Evolutionary conservation across 2,329 filamentous ascomycete genomes (phyloP), one percentile per base, ranked within the genome.

Genomic region (Trichoderma arundinaceum): DNA sequence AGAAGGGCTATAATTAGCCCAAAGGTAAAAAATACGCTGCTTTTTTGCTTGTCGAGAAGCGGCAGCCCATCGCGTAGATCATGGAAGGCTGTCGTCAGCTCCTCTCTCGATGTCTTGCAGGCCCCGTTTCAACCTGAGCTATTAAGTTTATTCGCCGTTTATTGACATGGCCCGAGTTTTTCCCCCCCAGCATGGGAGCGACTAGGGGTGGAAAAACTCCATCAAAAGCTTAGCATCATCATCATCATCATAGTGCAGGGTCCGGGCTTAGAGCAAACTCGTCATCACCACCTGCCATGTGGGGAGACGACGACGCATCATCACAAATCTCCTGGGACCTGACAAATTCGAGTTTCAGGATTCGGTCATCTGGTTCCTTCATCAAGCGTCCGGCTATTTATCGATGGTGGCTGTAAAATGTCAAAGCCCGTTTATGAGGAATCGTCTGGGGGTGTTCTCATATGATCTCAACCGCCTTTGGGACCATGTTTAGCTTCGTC

Each of bases 101-200:
- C 32, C 28, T 19, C 54, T 43, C 7, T 51, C 15, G 46, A 61
- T 51, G 58, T 51, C 51, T 38, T 61, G 58, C 57, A 60, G 44
- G 32, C n/a, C 41, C 56, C 28, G 43, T 48, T 32, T 8, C 2
- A 4, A 44, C 7, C 6, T 17, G 58, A 28, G 15, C 35, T 51
- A 61, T 33, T 61, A 61, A 61, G 58, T 44, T 61, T 61, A 59
- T 51, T 61, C 51, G 46, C 58, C 35, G 22, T 61, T 51, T 32
- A 51, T 22, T 32, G 44, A 61, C 35, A 51, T 61, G 57, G 35
- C 57, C 32, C 28, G 39, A 22, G 22, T 28, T 28, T 28, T 38
- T 39, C 8, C 17, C 33, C 13, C 57, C 32, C 22, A 17, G 57
- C 33, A 13, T 54, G 51, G 33, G n/a, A 13, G 7, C 4, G 38